Conservation (phyloP, 441 rosid species). For the Breynia disticha region DNA sequence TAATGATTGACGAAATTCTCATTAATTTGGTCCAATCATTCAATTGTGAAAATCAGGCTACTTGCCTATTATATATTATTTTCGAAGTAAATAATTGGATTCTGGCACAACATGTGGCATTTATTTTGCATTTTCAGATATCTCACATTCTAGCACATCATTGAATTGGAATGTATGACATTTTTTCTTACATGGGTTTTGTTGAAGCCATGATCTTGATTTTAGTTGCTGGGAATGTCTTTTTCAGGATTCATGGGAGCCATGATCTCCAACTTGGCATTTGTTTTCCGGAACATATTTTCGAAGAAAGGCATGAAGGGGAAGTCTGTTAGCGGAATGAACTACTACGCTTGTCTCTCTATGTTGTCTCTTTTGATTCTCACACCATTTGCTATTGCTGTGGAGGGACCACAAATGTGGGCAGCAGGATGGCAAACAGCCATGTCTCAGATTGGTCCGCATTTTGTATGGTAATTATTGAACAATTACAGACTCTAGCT, state of each 20-base stretch:
- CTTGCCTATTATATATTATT: too few relatives aligned
- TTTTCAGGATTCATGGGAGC: constrained; percentile 92
- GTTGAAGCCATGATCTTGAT: constrained; percentile 10
- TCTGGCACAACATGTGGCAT: constrained; percentile 6
- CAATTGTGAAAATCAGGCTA: too few relatives aligned
- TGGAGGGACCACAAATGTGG: constrained; percentile 95
- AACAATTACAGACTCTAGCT: not conserved
- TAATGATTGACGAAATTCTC: too few relatives aligned
- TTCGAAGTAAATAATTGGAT: not conserved
- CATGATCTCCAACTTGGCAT: constrained; percentile 94
- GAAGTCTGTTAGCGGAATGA: constrained; percentile 92
- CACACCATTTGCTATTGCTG: constrained; percentile 84
- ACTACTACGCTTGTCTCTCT: constrained; percentile 95
- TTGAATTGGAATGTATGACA: constrained; percentile 6
- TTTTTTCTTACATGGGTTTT: constrained; percentile 1
- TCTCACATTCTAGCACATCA: not conserved
- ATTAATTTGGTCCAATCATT: too few relatives aligned
- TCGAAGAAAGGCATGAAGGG: constrained; percentile 98
- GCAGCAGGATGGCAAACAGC: constrained; percentile 85
- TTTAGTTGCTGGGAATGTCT: constrained; percentile 19
- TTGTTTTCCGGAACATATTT: constrained; percentile 91
- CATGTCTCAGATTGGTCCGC: constrained; percentile 67
- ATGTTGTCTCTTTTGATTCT: constrained; percentile 75
- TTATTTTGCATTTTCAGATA: constrained; percentile 6
- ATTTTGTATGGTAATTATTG: constrained; percentile 60